Evolutionary conservation across 176 grass and related monocot species (phyloP).

Genomic region (Luzula sylvatica): DNA sequence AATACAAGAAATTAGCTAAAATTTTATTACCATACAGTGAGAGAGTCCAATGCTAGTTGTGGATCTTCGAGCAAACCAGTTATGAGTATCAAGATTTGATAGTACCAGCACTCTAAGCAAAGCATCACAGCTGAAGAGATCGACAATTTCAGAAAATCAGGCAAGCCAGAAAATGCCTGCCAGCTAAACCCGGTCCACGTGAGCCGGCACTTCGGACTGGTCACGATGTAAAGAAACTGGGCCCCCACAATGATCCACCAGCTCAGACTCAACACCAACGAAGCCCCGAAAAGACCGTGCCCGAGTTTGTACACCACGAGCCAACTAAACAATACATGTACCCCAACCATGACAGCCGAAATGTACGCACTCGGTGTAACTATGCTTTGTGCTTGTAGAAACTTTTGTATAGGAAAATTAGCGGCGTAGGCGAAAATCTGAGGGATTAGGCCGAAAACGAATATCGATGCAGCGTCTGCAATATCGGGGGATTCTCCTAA

Average conservation of each 20-base stretch:
- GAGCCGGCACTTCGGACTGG: conserved; percentile 20
- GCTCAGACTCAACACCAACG: conserved; percentile 38
- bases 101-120: conserved; percentile 43
- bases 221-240: conserved; percentile 32
- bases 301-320: conserved; percentile 37
- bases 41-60: conserved; percentile 46
- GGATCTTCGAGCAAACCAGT: conserved; percentile 47
- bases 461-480: conserved; percentile 32
- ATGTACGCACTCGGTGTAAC: conserved; percentile 58
- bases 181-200: conserved; percentile 48
- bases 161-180: conserved; percentile 31
- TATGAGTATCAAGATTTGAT: conserved; percentile 52
- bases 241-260: conserved; percentile 33
- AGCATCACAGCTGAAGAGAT: conserved; percentile 40
- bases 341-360: conserved; percentile 23
- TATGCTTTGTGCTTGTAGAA: conserved; percentile 62
- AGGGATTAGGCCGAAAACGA: conserved; percentile 53
- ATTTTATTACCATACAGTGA: conserved; percentile 29
- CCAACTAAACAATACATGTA: conserved; percentile 45
- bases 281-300: conserved; percentile 33
- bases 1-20: neutral
- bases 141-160: conserved; percentile 35
- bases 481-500: conserved; percentile 44
- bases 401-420: conserved; percentile 72
- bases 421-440: conserved; percentile 56